Percentiles rank a stretch among this genome's conserved stretches.
Evolutionary conservation across 163 green algal species (phyloP).

Genomic region (Chlorella variabilis): DNA sequence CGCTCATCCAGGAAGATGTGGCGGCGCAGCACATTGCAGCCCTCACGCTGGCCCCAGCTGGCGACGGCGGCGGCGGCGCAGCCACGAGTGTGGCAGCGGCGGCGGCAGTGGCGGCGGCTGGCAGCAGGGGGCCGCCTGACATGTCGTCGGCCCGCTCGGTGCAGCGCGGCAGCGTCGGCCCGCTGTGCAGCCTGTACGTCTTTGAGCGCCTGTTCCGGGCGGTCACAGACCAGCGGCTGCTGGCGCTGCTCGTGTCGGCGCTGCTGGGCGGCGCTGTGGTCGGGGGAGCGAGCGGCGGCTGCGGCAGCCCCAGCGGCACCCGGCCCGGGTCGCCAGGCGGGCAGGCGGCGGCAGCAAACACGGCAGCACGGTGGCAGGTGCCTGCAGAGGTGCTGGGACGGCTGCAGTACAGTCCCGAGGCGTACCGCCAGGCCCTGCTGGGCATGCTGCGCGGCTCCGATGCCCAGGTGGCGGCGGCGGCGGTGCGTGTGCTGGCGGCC

Average conservation of each 20-base stretch:
- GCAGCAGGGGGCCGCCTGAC: neutral
- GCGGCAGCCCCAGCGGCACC: too few species aligned
- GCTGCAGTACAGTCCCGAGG: slow-evolving; percentile 43
- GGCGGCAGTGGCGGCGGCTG: neutral
- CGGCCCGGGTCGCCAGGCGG: too few species aligned
- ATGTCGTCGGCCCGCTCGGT: neutral
- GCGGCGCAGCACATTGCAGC: slow-evolving; percentile 31
- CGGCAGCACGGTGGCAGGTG: slow-evolving; percentile 8
- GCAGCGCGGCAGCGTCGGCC: slow-evolving; percentile 42
- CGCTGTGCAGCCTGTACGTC: slow-evolving; percentile 72
- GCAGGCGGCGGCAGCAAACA: neutral
- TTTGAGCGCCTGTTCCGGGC: slow-evolving; percentile 82
- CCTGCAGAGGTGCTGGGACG: neutral
- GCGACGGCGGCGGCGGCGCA: neutral
- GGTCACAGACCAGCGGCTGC: slow-evolving; percentile 68
- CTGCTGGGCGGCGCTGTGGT: slow-evolving; percentile 39
- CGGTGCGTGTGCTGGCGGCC: slow-evolving; percentile 48
- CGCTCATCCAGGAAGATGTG: slow-evolving; percentile 60
- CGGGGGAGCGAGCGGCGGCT: neutral
- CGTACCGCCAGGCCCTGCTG: slow-evolving; percentile 43
- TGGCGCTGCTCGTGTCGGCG: slow-evolving; percentile 46
- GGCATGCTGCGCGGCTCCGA: slow-evolving; percentile 43
- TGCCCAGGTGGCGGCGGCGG: slow-evolving; percentile 42
- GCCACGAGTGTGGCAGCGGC: too few species aligned
- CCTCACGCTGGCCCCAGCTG: neutral